These are phyloP conservation scores for Amylostereum areolatum DNA, from an alignment of 1,284 basidiomycete genomes.

Conservation along the genomic window DNA sequence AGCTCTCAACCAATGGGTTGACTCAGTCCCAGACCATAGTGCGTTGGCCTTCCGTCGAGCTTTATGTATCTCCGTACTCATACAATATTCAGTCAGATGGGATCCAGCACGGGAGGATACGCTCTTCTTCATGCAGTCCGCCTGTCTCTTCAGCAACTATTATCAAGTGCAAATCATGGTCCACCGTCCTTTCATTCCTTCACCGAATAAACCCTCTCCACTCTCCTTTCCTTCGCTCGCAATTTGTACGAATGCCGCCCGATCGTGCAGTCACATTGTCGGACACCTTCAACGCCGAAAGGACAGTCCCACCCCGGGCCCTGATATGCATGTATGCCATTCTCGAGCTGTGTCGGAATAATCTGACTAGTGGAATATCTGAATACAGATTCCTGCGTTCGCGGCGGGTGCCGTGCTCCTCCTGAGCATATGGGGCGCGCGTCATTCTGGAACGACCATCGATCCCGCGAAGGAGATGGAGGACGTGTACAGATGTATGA, in stretches of 20 bases:
- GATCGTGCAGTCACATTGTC: conserved; percentile 47
- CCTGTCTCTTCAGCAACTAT: conserved; percentile 46
- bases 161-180: conserved; percentile 51
- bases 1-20: conserved; percentile 56
- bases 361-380: not conserved
- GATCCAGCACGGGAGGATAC: conserved; percentile 41
- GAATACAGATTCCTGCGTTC: conserved; percentile 38
- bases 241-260: conserved; percentile 56
- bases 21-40: conserved; percentile 48
- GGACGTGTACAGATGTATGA: conserved; percentile 67
- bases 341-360: no score
- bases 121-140: conserved; percentile 46
- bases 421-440: conserved; percentile 67
- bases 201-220: conserved; percentile 32
- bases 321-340: not conserved
- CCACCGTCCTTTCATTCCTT: conserved; percentile 57
- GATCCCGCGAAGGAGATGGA: conserved; percentile 57
- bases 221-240: conserved; percentile 48
- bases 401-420: conserved; percentile 64
- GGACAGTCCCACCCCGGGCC: not conserved
- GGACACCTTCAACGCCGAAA: conserved; percentile 29
- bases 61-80: not conserved
- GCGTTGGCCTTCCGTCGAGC: conserved; percentile 2
- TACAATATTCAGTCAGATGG: conserved; percentile 37
- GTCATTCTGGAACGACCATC: conserved; percentile 38